A percentile compares a stretch with the other conserved stretches of the same genome.
Evolutionary conservation across 208 protist species (phyloP).

Genomic region (Crithidia thermophila): DNA sequence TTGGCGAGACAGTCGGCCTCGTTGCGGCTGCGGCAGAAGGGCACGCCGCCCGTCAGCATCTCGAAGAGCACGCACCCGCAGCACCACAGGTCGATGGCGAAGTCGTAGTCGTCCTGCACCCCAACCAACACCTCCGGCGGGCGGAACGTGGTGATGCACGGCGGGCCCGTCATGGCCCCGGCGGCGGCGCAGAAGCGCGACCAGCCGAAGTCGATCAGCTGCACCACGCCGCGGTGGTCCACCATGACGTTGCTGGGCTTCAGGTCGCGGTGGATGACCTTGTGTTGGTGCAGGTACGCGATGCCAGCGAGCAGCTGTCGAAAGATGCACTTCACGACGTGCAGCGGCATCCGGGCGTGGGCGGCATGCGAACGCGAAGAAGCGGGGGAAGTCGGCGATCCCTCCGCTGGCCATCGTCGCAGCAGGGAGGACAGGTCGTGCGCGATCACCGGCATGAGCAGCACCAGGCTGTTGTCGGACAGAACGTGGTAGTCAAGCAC

Average conservation of each 20-base stretch:
- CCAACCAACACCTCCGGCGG: constrained; percentile 80
- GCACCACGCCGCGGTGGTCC: constrained; percentile 66
- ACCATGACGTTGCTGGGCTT: constrained; percentile 93
- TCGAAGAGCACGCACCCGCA: constrained; percentile 98
- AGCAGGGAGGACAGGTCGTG: constrained; percentile 77
- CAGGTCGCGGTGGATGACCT: constrained; percentile 86
- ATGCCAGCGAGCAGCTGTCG: constrained; percentile 77
- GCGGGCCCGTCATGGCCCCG: constrained; percentile 68
- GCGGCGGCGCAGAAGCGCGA: constrained; percentile 39
- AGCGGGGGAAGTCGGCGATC: background rate
- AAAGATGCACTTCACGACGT: constrained; percentile 83
- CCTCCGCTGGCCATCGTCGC: constrained; percentile 46
- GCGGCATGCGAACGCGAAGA: constrained; percentile 1
- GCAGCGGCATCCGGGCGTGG: constrained; percentile 60
- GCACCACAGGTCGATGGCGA: constrained; percentile 95
- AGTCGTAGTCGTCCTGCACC: constrained; percentile 80
- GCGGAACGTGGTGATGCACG: constrained; percentile 73
- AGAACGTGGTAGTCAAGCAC: constrained; percentile 78
- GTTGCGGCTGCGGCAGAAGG: constrained; percentile 78
- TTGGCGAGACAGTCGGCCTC: constrained; percentile 62
- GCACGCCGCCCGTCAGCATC: constrained; percentile 95
- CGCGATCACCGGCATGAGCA: constrained; percentile 77
- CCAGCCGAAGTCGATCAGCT: constrained; percentile 93
- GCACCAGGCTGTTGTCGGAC: constrained; percentile 59
- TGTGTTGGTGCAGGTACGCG: constrained; percentile 78